phyloP scores from a whole-genome alignment of 1,284 basidiomycete species.

The Irpex sp. region DNA sequence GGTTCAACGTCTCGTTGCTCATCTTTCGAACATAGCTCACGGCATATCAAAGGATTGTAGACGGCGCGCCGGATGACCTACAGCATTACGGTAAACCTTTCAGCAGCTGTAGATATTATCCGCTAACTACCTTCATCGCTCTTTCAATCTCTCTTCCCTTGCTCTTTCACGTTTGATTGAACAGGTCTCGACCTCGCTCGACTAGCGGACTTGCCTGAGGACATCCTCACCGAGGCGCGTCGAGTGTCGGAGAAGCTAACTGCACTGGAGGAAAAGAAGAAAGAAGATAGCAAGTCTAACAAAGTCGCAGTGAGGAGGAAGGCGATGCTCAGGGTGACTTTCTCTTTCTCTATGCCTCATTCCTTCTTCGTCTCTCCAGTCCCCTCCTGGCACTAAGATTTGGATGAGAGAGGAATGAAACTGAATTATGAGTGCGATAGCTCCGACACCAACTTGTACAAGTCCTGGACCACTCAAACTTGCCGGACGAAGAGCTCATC shows the following conservation, averaged over 20 bases:
- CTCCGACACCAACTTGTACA: constrained; percentile 66
- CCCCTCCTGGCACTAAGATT: background rate
- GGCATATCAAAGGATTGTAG: constrained; percentile 45
- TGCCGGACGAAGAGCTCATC: constrained; percentile 62
- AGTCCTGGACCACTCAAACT: constrained; percentile 58
- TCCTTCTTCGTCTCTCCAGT: constrained; percentile 17
- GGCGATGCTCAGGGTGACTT: constrained; percentile 57
- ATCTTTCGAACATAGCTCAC: too few species aligned
- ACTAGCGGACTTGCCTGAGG: constrained; percentile 72
- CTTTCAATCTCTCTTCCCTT: background rate
- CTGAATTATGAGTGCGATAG: constrained; percentile 28
- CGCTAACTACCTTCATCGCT: background rate
- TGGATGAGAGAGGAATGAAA: background rate
- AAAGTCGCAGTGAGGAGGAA: constrained; percentile 58
- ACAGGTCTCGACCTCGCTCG: constrained; percentile 79
- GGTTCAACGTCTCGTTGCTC: background rate
- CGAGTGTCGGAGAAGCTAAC: constrained; percentile 58
- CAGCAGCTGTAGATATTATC: background rate
- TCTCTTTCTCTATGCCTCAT: constrained; percentile 12
- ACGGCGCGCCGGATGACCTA: constrained; percentile 52
- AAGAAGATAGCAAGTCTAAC: constrained; percentile 54
- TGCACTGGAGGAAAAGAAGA: constrained; percentile 51
- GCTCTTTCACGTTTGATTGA: background rate
- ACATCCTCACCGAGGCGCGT: constrained; percentile 57
- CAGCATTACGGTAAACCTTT: constrained; percentile 56